phyloP scores from a whole-genome alignment of 2,329 filamentous ascomycete genomes.

The Aspergillus hiratsukae region DNA sequence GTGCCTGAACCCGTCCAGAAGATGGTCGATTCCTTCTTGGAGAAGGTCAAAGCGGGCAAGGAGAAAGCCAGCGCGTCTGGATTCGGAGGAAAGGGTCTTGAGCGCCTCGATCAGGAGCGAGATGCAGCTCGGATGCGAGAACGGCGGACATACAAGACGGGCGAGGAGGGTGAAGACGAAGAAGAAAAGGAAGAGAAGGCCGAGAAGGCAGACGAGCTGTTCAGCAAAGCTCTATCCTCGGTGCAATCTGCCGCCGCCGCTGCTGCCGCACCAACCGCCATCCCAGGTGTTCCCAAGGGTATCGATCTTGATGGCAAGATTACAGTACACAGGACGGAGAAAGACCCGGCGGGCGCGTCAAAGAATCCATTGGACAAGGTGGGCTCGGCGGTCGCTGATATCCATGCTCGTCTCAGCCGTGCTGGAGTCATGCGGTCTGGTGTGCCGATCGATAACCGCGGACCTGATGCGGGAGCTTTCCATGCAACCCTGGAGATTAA shows the following conservation, averaged over 20 bases:
- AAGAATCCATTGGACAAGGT: constrained; percentile 79
- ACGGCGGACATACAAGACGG: constrained; percentile 83
- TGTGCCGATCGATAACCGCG: constrained; percentile 96
- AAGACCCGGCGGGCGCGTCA: constrained; percentile 41
- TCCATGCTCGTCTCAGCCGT: constrained; percentile 84
- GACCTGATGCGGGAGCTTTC: constrained; percentile 92
- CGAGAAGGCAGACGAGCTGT: constrained; percentile 57
- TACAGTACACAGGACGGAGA: constrained; percentile 67
- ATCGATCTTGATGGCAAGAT: constrained; percentile 65
- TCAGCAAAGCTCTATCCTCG: constrained; percentile 58
- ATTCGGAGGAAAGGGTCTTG: constrained; percentile 92
- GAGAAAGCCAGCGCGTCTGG: constrained; percentile 78
- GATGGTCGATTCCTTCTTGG: constrained; percentile 65
- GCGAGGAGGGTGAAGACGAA: constrained; percentile 74
- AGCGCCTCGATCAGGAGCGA: constrained; percentile 84
- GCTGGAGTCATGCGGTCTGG: constrained; percentile 86
- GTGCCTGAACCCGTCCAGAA: constrained; percentile 66
- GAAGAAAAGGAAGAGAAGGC: constrained; percentile 65
- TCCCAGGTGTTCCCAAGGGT: constrained; percentile 49
- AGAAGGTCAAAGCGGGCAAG: constrained; percentile 89
- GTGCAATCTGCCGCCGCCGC: constrained; percentile 57
- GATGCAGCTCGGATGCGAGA: constrained; percentile 82
- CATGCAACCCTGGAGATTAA: constrained; percentile 98
- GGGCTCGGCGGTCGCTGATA: constrained; percentile 81
- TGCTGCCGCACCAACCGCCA: constrained; percentile 32